A percentile compares a stretch with the other conserved stretches of the same genome.
Evolutionary conservation across 2,329 filamentous ascomycete species (phyloP).

Genomic region (Escovopsis weberi): DNA sequence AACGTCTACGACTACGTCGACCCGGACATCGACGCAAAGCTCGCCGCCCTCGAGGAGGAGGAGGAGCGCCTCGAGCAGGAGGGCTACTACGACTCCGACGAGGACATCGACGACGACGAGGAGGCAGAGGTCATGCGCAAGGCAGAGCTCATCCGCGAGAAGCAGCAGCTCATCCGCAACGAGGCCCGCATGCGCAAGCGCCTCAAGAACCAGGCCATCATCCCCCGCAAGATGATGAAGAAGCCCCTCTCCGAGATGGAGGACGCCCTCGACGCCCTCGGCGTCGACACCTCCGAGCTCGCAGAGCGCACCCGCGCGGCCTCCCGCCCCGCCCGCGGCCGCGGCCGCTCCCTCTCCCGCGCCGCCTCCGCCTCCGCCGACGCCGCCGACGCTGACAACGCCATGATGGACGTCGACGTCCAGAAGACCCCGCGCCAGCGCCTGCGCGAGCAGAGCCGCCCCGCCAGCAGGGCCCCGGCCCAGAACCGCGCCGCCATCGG

Average conservation of each 20-base stretch:
- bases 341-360: slow-evolving; percentile 56
- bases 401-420: slow-evolving; percentile 62
- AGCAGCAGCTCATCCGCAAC: slow-evolving; percentile 82
- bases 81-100: slow-evolving; percentile 84
- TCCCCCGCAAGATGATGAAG: slow-evolving; percentile 68
- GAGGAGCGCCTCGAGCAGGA: slow-evolving; percentile 85
- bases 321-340: slow-evolving; percentile 31
- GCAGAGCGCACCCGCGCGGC: slow-evolving; percentile 54
- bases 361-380: slow-evolving; percentile 41
- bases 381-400: slow-evolving; percentile 46
- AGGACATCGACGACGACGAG: slow-evolving; percentile 71
- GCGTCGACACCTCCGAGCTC: slow-evolving; percentile 67
- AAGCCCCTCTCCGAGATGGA: slow-evolving; percentile 82
- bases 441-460: slow-evolving; percentile 59
- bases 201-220: slow-evolving; percentile 91
- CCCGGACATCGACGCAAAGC: slow-evolving; percentile 87
- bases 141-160: slow-evolving; percentile 90
- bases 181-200: slow-evolving; percentile 91
- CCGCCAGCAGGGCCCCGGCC: slow-evolving; percentile 44
- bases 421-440: slow-evolving; percentile 36
- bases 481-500: slow-evolving; percentile 62
- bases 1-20: slow-evolving; percentile 97
- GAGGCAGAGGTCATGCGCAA: slow-evolving; percentile 81
- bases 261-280: slow-evolving; percentile 68
- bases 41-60: slow-evolving; percentile 84